Evolutionary conservation across 1,284 basidiomycete genomes (phyloP).

Genomic region (Microbotryum scabiosae): DNA sequence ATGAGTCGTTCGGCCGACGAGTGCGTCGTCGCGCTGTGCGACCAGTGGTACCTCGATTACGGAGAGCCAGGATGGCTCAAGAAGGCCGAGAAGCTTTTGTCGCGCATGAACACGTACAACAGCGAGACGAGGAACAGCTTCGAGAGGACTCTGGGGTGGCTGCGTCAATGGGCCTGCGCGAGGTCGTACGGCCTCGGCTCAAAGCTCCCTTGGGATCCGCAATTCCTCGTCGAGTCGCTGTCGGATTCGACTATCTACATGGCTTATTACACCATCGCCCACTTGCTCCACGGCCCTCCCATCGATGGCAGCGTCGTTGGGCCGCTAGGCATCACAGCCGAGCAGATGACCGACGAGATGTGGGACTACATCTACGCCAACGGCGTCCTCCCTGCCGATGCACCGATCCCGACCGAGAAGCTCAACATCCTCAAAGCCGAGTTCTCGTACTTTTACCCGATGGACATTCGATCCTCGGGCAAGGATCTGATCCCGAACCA

Average conservation of each 20-base stretch:
- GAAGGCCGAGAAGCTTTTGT: constrained; percentile 73
- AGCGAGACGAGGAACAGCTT: constrained; percentile 85
- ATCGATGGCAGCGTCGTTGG: constrained; percentile 74
- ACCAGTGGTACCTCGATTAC: constrained; percentile 99
- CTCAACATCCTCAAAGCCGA: constrained; percentile 79
- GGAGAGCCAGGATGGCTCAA: constrained; percentile 83
- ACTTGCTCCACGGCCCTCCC: constrained; percentile 71
- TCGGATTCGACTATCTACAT: constrained; percentile 99
- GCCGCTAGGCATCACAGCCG: constrained; percentile 71
- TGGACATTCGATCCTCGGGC: constrained; percentile 97
- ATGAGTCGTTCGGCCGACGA: constrained; percentile 86
- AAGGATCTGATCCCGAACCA: constrained; percentile 98
- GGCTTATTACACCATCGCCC: constrained; percentile 93
- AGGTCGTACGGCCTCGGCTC: constrained; percentile 94
- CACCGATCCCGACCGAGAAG: constrained; percentile 61
- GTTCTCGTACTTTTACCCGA: constrained; percentile 93
- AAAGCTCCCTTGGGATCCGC: constrained; percentile 91
- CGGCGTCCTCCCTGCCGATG: constrained; percentile 62
- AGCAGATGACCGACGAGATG: constrained; percentile 92
- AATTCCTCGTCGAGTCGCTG: constrained; percentile 92
- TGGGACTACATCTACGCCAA: constrained; percentile 90
- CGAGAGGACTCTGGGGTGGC: constrained; percentile 85
- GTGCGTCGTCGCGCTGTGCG: constrained; percentile 95
- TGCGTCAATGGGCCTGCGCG: constrained; percentile 98
- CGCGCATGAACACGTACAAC: constrained; percentile 82